Base-by-base conservation (phyloP, 2,329 filamentous ascomycete species). In the Thermothelomyces thermophilus region DNA sequence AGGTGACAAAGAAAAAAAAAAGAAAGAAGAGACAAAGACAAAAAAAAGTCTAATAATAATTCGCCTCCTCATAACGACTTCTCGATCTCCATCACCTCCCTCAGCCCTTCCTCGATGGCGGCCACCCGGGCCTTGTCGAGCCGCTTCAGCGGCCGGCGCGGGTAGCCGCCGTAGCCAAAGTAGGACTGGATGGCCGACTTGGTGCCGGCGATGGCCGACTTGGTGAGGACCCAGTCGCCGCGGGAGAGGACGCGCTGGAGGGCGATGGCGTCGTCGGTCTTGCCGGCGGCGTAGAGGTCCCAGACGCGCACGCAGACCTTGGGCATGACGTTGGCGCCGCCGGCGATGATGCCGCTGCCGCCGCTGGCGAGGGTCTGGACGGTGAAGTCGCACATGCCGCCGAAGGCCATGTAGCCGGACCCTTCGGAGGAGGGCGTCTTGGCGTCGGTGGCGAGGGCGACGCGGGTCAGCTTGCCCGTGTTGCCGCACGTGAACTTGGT, bases 401-500 rank as follows among this genome's bases (percentile, higher is more conserved):
- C 88, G 63, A 93, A 90, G 17, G 87, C 88, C 79, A 93, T 86
- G 73, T 90, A 94, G 10, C 80, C 82, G 17, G 74, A 79, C 30
- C 79, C 80, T 54, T 76, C 71, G 7, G 69, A 64, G 52, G 65
- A 70, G 10, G 84, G 81, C 0, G 84, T 89, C 66, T 82, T 80
- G 50, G 88, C 87, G 60, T 86, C 72, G 41, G 84, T 81, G 40
- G 82, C 87, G 13, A 77, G 69, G 6, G 88, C 87, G 4, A 95
- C 87, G 28, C 89, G 83, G 11, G 88, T 91, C 57, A 94, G 77
- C 71, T 94, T 95, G 56, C 89, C 89, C 1, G 87, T 93, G 73
- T 88, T 93, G 57, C 87, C 89, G 66, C 88, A 94, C 35, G 89
- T 95, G 74, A 95, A 94, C 68, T 95, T 95, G 48, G 87, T 90